Percentiles rank a stretch among this genome's conserved stretches.
Conservation (phyloP, 345 rosid species). For the Salix dunnii region DNA sequence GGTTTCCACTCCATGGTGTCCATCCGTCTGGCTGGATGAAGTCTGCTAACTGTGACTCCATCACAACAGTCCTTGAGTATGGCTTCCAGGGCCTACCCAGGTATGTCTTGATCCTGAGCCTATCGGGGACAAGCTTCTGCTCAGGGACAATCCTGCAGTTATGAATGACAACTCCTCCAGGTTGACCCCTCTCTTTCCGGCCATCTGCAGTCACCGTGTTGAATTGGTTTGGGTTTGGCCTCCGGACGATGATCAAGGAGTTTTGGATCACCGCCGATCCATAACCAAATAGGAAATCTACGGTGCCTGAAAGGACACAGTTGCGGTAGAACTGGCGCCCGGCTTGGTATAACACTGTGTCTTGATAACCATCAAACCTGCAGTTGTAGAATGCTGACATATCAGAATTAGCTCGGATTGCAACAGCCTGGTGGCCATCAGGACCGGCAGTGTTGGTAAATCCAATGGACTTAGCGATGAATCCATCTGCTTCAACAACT, state of each 20-base stretch:
- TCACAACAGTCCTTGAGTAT: conserved; percentile 49
- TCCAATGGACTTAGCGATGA: conserved; percentile 20
- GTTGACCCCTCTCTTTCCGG: conserved; percentile 23
- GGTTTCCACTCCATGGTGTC: conserved; percentile 39
- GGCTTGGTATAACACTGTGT: conserved; percentile 20
- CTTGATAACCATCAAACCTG: conserved; percentile 25
- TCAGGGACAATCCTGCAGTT: conserved; percentile 79
- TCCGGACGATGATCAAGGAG: conserved; percentile 24
- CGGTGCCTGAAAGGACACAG: conserved; percentile 26
- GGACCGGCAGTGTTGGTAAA: conserved; percentile 31
- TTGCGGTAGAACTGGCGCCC: conserved; percentile 28
- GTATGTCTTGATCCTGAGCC: conserved; percentile 40
- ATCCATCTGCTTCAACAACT: conserved; percentile 25
- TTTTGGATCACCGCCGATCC: conserved; percentile 28
- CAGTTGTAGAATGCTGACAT: conserved; percentile 25
- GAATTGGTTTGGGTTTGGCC: conserved; percentile 29
- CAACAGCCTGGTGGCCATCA: conserved; percentile 31
- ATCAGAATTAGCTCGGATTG: conserved; percentile 17
- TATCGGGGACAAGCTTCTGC: conserved; percentile 33
- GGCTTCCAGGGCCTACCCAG: conserved; percentile 81
- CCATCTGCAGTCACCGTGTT: conserved; percentile 72
- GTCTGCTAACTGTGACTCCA: conserved; percentile 58
- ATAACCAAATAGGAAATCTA: conserved; percentile 30
- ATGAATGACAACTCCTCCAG: conserved; percentile 51
- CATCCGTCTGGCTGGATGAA: conserved; percentile 65